Base-by-base conservation (phyloP, 2,329 filamentous ascomycete genomes). In the Stylonectria norvegica region DNA sequence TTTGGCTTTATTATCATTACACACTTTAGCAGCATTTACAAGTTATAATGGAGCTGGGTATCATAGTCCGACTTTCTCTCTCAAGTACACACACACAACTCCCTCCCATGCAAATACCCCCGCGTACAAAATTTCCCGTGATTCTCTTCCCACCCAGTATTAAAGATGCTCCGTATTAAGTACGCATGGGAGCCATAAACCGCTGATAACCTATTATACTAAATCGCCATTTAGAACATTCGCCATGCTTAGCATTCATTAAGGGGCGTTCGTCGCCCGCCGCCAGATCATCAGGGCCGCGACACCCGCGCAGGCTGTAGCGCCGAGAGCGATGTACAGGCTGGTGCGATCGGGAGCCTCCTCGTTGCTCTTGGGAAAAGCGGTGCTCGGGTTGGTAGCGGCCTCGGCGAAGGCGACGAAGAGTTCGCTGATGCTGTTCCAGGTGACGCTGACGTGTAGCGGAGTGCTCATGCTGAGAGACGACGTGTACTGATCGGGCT, bases 391-490 rank as follows among this genome's bases (percentile, higher is more conserved):
- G 58, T 89, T 89, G 31, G 90, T 93, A 5, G 91, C 91, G 28
- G 88, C 86, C 66, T 97, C 93, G 5, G 93, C 93, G 40, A 97
- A 78, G 23, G 79, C 83, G 17, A 96, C 89, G 65, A 97, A 98
- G 23, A 97, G 77, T 65, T 98, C 93, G 49, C 85, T 86, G 53
- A 97, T 95, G 56, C 87, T 94, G 57, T 79, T 83, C 93, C 93
- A 98, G 5, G 85, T 93, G 20, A 93, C 89, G 58, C 89, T 95
- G 38, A 96, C 93, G 67, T 98, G 94, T 28, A 97, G 71, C 5
- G 93, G 93, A 3, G 90, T 83, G 40, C 86, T 83, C 86, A 97
- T 95, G 61, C 87, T 90, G 53, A 95, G 71, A 25, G 78, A 76
- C 36, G 84, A 81, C 1, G 90, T 94, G 66, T 96, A 96, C 49